Evolutionary conservation across 2,329 filamentous ascomycete genomes (phyloP), one percentile per base, ranked within the genome.

Genomic region (Diaporthe capsici): DNA sequence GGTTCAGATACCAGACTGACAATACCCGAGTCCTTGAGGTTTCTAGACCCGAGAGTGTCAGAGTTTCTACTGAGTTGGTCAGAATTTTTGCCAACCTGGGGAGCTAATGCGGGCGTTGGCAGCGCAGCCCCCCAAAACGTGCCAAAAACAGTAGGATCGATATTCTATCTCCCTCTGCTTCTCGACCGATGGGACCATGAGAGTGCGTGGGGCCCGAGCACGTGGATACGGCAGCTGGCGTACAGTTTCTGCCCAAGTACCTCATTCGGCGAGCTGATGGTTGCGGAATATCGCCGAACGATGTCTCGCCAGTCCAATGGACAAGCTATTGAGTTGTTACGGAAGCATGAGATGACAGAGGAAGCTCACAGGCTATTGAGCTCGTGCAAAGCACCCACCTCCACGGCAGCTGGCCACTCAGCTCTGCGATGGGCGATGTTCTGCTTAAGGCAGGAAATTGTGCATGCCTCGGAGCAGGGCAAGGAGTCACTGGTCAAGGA

Each of bases 201-300:
- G 63, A 87, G 83, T 73, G 82, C 84, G 0, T 88, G 86, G 86
- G 81, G 83, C 28, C 76, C 79, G 39, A 87, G 85, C 75, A 82
- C 80, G 6, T 65, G 77, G 0, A 75, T 84, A 31, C 83, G 86
- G 17, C 78, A 83, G 31, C 77, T 85, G 20, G 84, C 84, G 8
- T 87, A 86, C 71, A 80, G 82, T 12, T 71, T 85, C 22, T 73
- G 71, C n/a, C 49, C 57, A 42, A 37, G 20, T 12, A 12, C 49
- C 1, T 20, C 53, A 15, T 44, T 20, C 20, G 6, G 17, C 8
- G 12, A 49, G 4, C 67, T 68, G 1, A 70, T 53, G 6, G 81
- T 86, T 3, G 81, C 84, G 4, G 86, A 88, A 74, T 86, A 85
- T 73, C 82, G 84, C 13, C 81, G 83, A 25, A 79, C 85, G 39